A percentile compares a stretch with the other conserved stretches of the same genome.
These are phyloP conservation scores for Herpomyces periplanetae DNA, from an alignment of 2,329 filamentous ascomycete species.

Conservation along the genomic window DNA sequence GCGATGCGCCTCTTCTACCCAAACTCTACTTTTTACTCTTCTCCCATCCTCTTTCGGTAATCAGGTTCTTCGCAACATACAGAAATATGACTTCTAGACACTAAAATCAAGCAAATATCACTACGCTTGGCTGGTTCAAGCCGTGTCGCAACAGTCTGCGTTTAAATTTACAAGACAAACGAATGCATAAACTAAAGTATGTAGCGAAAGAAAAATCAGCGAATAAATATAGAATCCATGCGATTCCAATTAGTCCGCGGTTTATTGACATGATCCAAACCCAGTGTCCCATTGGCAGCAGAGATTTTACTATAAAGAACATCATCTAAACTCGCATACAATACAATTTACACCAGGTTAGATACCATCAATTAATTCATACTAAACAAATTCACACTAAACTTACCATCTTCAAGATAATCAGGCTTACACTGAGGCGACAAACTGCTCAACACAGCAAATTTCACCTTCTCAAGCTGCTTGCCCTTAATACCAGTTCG, in stretches of 20 bases:
- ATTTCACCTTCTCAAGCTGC: conserved; percentile 92
- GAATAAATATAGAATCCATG: conserved; percentile 22
- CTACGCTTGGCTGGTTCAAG: too few relatives aligned
- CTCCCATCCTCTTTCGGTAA: too few relatives aligned
- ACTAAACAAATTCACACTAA: neutral
- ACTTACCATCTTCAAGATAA: conserved; percentile 56
- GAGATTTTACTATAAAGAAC: conserved; percentile 10
- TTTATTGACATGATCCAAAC: conserved; percentile 21
- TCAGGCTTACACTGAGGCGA: conserved; percentile 30
- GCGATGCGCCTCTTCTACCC: too few relatives aligned
- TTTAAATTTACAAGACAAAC: too few relatives aligned
- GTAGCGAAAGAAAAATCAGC: conserved; percentile 8
- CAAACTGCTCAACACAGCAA: conserved; percentile 29
- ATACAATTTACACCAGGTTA: too few relatives aligned
- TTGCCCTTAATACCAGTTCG: conserved; percentile 85
- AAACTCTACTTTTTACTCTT: too few relatives aligned
- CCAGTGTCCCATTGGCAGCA: conserved; percentile 9
- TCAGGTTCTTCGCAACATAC: too few relatives aligned
- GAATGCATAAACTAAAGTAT: too few relatives aligned
- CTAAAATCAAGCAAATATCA: too few relatives aligned
- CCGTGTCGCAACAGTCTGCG: too few relatives aligned
- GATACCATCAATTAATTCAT: too few relatives aligned
- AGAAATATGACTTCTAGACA: too few relatives aligned
- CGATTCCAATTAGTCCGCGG: conserved; percentile 17
- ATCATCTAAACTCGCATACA: conserved; percentile 9